Evolutionary conservation across 2,329 filamentous ascomycete species (phyloP).

Genomic region (Emericellopsis cladophorae): DNA sequence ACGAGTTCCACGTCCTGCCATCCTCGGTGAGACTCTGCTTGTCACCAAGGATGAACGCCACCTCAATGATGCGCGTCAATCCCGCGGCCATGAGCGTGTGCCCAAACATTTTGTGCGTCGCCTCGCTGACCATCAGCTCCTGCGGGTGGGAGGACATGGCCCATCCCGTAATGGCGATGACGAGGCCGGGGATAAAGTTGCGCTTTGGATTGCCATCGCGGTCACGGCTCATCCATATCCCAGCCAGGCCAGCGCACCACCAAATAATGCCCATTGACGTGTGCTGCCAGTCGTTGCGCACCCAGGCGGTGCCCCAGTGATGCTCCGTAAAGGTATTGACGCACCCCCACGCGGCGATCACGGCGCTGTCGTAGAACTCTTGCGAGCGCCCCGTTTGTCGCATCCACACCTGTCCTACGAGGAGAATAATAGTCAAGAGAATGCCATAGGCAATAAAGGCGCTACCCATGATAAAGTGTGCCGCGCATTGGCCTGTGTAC

Average conservation of each 20-base stretch:
- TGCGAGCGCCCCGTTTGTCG: slow-evolving; percentile 73
- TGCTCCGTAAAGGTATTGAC: slow-evolving; percentile 99
- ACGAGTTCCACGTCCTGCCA: slow-evolving; percentile 53
- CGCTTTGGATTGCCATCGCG: slow-evolving; percentile 76
- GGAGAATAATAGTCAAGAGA: slow-evolving; percentile 69
- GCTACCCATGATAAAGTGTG: slow-evolving; percentile 97
- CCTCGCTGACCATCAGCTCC: slow-evolving; percentile 67
- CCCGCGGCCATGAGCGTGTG: slow-evolving; percentile 93
- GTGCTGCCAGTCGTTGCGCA: slow-evolving; percentile 89
- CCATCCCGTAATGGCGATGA: slow-evolving; percentile 87
- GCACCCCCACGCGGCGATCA: slow-evolving; percentile 91
- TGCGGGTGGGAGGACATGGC: slow-evolving; percentile 91
- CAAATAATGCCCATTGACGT: slow-evolving; percentile 99
- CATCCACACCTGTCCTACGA: slow-evolving; percentile 84
- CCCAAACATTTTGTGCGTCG: slow-evolving; percentile 81
- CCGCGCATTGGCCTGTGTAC: slow-evolving; percentile 81
- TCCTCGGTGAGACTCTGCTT: slow-evolving; percentile 50
- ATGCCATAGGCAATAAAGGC: slow-evolving; percentile 94
- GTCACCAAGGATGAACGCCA: slow-evolving; percentile 77
- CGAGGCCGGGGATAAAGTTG: slow-evolving; percentile 85
- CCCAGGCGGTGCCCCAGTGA: slow-evolving; percentile 82
- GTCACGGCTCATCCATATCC: slow-evolving; percentile 81
- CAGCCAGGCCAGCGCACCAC: slow-evolving; percentile 88
- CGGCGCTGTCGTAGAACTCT: slow-evolving; percentile 87
- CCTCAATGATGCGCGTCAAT: slow-evolving; percentile 73